Evolutionary conservation across 495 filamentous ascomycete genomes (phyloP).

Genomic region (Viridothelium virens): DNA sequence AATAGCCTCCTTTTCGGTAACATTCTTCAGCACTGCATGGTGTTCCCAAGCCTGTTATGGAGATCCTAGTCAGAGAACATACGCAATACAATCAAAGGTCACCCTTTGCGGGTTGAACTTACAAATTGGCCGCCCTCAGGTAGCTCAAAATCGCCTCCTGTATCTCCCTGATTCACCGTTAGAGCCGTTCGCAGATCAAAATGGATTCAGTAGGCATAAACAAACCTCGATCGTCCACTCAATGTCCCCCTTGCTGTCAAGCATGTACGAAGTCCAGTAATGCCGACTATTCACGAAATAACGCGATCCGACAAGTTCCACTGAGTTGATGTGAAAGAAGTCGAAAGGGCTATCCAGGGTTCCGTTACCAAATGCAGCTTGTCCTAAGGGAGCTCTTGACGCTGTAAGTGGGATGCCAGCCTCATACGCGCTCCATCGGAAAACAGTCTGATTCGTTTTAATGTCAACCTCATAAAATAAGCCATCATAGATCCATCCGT

Average conservation of each 20-base stretch:
- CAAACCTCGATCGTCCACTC: slow-evolving; percentile 21
- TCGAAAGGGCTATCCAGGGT: slow-evolving; percentile 26
- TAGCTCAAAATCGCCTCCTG: slow-evolving; percentile 1
- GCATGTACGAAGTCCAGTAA: slow-evolving; percentile 29
- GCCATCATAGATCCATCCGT: slow-evolving; percentile 26
- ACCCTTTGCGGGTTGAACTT: slow-evolving; percentile 12
- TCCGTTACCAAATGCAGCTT: slow-evolving; percentile 9
- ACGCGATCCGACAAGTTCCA: slow-evolving; percentile 36
- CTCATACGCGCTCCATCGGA: slow-evolving; percentile 31
- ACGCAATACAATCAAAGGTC: slow-evolving; percentile 10
- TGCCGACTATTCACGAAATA: slow-evolving; percentile 38
- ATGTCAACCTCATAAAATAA: slow-evolving; percentile 29
- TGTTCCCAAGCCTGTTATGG: slow-evolving; percentile 16
- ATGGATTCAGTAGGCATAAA: slow-evolving; percentile 29
- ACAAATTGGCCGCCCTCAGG: slow-evolving; percentile 16
- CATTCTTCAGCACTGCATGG: slow-evolving; percentile 14
- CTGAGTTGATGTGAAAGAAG: slow-evolving; percentile 16
- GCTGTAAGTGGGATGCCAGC: slow-evolving; percentile 6
- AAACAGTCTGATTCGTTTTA: slow-evolving; percentile 29
- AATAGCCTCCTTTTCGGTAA: neutral
- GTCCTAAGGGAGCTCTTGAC: neutral
- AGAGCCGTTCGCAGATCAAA: neutral
- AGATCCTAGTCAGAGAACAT: slow-evolving; percentile 15
- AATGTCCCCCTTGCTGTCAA: slow-evolving; percentile 23
- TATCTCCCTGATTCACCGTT: neutral